A percentile compares a stretch with the other conserved stretches of the same genome.
Conservation (phyloP, 2,329 filamentous ascomycete genomes). For the Aspergillus costaricaensis region DNA sequence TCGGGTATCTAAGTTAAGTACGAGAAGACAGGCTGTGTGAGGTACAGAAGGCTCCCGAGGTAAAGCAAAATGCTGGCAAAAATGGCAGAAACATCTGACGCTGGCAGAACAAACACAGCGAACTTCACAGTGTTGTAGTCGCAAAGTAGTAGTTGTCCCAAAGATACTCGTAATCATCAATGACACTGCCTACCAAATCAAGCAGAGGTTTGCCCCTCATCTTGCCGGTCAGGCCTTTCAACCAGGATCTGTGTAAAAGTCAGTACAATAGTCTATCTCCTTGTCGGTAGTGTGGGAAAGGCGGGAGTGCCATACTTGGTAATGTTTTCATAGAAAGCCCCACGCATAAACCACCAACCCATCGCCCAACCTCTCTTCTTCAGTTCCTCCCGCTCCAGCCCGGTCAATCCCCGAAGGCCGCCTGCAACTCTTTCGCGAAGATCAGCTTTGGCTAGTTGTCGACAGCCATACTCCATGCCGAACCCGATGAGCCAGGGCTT, state of each 20-base stretch:
- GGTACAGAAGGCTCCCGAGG: not conserved
- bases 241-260: conserved; percentile 51
- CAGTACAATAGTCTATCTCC: conserved; percentile 20
- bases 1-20: conserved; percentile 4
- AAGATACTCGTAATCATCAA: conserved; percentile 95
- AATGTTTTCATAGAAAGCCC: conserved; percentile 93
- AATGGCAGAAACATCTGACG: conserved; percentile 1
- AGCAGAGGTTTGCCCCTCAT: conserved; percentile 74
- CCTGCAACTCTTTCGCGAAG: conserved; percentile 65
- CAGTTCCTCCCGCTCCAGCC: conserved; percentile 87
- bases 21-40: not conserved
- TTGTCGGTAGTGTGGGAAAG: not conserved
- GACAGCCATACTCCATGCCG: conserved; percentile 79
- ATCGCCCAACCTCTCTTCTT: conserved; percentile 84
- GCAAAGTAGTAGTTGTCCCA: conserved; percentile 98
- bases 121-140: conserved; percentile 55
- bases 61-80: conserved; percentile 11
- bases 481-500: conserved; percentile 87
- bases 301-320: conserved; percentile 59
- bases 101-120: not conserved
- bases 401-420: conserved; percentile 74
- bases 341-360: conserved; percentile 94
- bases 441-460: conserved; percentile 75
- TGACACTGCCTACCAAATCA: conserved; percentile 76
- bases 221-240: conserved; percentile 70